phyloP scores from a whole-genome alignment of 768 basidiomycete species.

The Rickenella mellea region DNA sequence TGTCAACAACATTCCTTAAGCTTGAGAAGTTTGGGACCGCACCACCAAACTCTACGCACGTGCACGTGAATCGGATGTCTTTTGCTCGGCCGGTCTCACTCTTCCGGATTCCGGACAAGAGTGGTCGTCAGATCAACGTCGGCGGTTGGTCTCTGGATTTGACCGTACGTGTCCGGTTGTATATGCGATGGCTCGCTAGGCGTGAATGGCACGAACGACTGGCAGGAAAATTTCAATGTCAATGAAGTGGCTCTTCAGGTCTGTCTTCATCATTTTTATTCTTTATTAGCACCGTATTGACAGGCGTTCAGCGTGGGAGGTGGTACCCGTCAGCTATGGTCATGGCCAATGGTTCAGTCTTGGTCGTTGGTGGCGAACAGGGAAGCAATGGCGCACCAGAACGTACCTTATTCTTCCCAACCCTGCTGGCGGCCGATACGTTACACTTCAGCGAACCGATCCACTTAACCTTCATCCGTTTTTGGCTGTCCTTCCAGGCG shows the following conservation, averaged over 20 bases:
- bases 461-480: slow-evolving; percentile 79
- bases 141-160: slow-evolving; percentile 66
- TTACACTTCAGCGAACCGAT: slow-evolving; percentile 55
- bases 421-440: slow-evolving; percentile 53
- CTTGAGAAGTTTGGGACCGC: slow-evolving; percentile 63
- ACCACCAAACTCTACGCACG: slow-evolving; percentile 54
- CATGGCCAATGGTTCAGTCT: slow-evolving; percentile 63
- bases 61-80: slow-evolving; percentile 76
- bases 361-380: slow-evolving; percentile 67
- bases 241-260: slow-evolving; percentile 53
- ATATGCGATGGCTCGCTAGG: slow-evolving; percentile 60
- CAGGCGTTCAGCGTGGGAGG: slow-evolving; percentile 42
- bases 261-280: not conserved
- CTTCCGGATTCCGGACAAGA: slow-evolving; percentile 73
- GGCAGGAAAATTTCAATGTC: slow-evolving; percentile 71
- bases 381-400: slow-evolving; percentile 62
- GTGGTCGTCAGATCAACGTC: slow-evolving; percentile 55
- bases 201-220: slow-evolving; percentile 66
- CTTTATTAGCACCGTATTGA: not conserved
- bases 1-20: slow-evolving; percentile 71
- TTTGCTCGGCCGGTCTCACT: slow-evolving; percentile 66
- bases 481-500: slow-evolving; percentile 60
- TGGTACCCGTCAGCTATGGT: slow-evolving; percentile 72
- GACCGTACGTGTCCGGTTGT: slow-evolving; percentile 65
- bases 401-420: slow-evolving; percentile 63